Conservation (phyloP, 2,329 filamentous ascomycete species). For the Fusarium decemcellulare region DNA sequence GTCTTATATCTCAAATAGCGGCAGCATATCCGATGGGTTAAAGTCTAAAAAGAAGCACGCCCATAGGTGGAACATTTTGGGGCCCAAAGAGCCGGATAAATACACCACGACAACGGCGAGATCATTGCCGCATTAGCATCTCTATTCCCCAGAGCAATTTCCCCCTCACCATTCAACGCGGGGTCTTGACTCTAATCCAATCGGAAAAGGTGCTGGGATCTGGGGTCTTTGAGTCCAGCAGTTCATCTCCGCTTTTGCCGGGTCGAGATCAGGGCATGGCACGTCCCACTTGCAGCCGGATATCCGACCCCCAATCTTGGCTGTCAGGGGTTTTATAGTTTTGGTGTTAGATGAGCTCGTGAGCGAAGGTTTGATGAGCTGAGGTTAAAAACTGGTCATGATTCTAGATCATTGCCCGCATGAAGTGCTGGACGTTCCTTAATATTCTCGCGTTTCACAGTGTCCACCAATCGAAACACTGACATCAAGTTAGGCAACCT, state of each 20-base stretch:
- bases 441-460: too few species aligned
- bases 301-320: too few species aligned
- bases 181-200: background rate
- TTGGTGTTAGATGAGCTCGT: too few species aligned
- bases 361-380: too few species aligned
- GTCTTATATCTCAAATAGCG: background rate
- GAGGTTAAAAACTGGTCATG: too few species aligned
- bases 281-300: too few species aligned
- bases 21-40: background rate
- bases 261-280: too few species aligned
- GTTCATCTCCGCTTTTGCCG: background rate
- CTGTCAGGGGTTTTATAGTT: too few species aligned
- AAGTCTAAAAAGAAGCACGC: background rate
- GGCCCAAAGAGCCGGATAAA: conserved; percentile 2
- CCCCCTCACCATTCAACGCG: conserved; percentile 4
- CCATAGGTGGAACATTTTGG: conserved; percentile 6
- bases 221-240: background rate
- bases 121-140: background rate
- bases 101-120: background rate
- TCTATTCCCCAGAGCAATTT: background rate
- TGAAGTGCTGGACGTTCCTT: too few species aligned
- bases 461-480: too few species aligned
- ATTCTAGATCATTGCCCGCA: too few species aligned
- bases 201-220: background rate
- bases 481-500: too few species aligned